Base-by-base conservation (phyloP, 352 stramenopile genomes). In the Thraustochytrium sp. region DNA sequence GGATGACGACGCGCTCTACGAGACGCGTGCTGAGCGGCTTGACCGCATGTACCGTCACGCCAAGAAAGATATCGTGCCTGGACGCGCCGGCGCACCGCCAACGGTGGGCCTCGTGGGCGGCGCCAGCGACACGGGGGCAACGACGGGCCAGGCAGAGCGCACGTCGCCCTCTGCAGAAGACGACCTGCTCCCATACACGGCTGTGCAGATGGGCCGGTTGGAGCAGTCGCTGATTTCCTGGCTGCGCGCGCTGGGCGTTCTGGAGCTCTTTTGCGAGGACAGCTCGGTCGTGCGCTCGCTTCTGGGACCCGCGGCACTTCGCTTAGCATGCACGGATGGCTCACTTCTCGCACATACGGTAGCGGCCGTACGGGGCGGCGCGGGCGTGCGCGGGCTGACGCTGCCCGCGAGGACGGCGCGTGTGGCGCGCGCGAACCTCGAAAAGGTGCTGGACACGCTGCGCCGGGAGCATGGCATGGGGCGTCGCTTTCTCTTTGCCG, bases 391-490 rank as follows among this genome's bases (percentile, higher is more conserved):
- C 3, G 68, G 68, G 21, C 23, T 80, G 1, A 18, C 76, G 3
- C 37, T 46, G 9, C 34, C 68, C 13, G 31, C 68, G 11, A 18
- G 31, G 21, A 80, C 68, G 31, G 23, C 5, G 29, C 34, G n/a
- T 29, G 68, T 80, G 4, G 42, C 13, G n/a, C 11, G 23, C 3
- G 31, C 18, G 23, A 80, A 80, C 23, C 21, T 80, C 1, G 68
- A 80, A 11, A 80, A 64, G 68, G 51, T 11, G 18, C 68, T 80
- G 16, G 68, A 80, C 23, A 29, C 18, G 9, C 26, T 80, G 9
- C 68, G 68, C 23, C 18, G n/a, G 11, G n/a, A 80, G 21, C 9
- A 21, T 5, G 21, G 11, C 5, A 80, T 80, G 68, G 68, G 68
- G 2, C 26, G 54, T 11, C 54, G 54, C 13, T 63, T 63, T 21